Evolutionary conservation across 2,329 filamentous ascomycete genomes (phyloP), one percentile per base, ranked within the genome.

Genomic region (Diplodia scrobiculata): DNA sequence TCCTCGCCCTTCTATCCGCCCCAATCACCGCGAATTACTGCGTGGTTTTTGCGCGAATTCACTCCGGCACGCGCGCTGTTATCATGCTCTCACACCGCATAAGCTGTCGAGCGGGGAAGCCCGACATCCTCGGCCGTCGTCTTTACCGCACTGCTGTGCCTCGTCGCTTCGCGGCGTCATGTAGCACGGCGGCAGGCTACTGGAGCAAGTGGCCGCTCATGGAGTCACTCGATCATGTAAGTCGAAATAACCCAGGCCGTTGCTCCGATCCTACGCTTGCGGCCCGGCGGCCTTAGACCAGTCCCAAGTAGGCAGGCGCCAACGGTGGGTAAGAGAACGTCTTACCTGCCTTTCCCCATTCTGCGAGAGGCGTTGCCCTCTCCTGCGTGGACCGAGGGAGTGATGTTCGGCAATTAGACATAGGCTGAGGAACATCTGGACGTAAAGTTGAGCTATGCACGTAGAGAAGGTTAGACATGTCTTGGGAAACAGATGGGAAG

Each of bases 71-170:
- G 34, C 53, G n/a, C 36, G 11, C 14, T 11, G 21, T 21, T 59
- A 47, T 47, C 54, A 59, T 25, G 36, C 38, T 32, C 38, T 29
- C 36, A 38, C 54, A 47, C 38, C 51, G 34, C 53, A 41, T 58
- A 36, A 58, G 52, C 52, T 10, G 52, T 19, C 52, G 52, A 54
- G 53, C 34, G 53, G 34, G 53, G 36, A 41, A 36, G 54, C 54
- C 21, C 45, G 14, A 29, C 54, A 29, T 59, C 54, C 21, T 58
- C 53, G 53, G 53, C 29, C 51, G 10, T 36, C 53, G 51, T 34
- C 51, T 27, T n/a, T 29, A 34, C 27, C 48, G 10, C 48, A 21
- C 48, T 25, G 48, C 48, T 34, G 51, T 53, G 51, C 51, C 25
- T 29, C 51, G 21, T 51, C 48, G 19, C 21, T 51, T 51, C 48